Base-by-base conservation (phyloP, 495 filamentous ascomycete species). In the Penicillium tannophilum region DNA sequence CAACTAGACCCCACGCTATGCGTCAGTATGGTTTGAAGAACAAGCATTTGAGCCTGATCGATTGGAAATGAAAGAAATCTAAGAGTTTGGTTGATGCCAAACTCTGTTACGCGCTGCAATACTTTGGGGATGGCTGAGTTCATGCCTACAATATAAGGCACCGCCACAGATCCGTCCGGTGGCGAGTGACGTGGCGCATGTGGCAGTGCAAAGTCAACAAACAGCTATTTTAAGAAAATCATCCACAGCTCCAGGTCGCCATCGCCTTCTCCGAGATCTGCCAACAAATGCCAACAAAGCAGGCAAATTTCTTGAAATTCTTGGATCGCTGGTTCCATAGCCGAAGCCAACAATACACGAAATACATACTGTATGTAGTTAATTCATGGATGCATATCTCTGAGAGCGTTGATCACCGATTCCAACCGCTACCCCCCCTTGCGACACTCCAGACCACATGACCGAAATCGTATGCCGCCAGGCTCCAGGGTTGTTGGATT, bases 381-480 rank as follows among this genome's bases (percentile, higher is more conserved):
- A 28, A 5, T 28, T 28, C 28, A 28, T 28, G 28, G 28, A 28
- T 28, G 28, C 28, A 28, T 28, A 28, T 28, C 4, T 47, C n/a
- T 11, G 45, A 14, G 30, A 26, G 23, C 14, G 28, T 47, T 12
- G 6, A 47, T 47, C 51, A 20, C 51, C 51, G 51, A 41, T 41
- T 31, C 39, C 52, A 55, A 45, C 52, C 52, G 52, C 35, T 42
- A 31, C 3, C 35, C 35, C 33, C 36, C 52, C 52, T 44, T 54
- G 39, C 52, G 23, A 23, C 17, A 39, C 45, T 47, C 56, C 52
- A 55, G 62, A 67, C 56, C 67, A 70, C 63, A 67, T 70, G 67
- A 70, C 62, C 51, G 51, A 65, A 61, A 51, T 65, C 54, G 60
- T 70, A 70, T 70, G 67, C 67, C 58, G 67, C 51, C 61, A 64